Evolutionary conservation across 805 yeast species (phyloP), one percentile per base, ranked within the genome.

Genomic region (Candida pseudofarinosa): DNA sequence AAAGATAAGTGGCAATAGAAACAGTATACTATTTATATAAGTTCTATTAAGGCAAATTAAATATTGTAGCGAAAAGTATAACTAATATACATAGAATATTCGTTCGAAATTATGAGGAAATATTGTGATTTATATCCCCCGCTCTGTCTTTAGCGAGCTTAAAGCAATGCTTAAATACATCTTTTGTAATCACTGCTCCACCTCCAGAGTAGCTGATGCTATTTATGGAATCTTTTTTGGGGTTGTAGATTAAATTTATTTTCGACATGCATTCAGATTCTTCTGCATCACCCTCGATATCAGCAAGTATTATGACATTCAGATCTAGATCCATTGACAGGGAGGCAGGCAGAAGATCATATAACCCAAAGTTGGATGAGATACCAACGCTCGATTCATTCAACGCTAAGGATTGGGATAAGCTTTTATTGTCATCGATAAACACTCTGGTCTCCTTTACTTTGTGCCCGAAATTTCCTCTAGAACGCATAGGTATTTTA

Each of bases 211-310:
- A 56, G 17, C 71, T 73, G 10, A 81, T 61, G 19, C 73, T 66
- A 40, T 67, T 72, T 17, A 45, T 26, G 23, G 19, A 14, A 2
- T 15, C n/a, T 19, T 49, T 43, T 2, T 44, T 43, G 3, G 54
- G 53, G 37, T 52, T 55, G 3, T 59, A 52, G 13, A 81, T 69
- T 1, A 80, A 70, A 17, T 71, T 63, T 13, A 87, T 63, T 15
- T 79, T 73, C 35, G 85, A 78, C 35, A 62, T 63, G 2, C 83
- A 71, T 26, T 81, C 71, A 10, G 68, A 55, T 54, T 88, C 95
- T 60, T 88, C 97, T 4, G 89, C 84, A 46, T 85, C 91, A 12
- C 95, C 95, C 58, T 88, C 95, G 33, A 87, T 54, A 56, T 88
- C 97, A 1, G 86, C 81, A 37, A 88, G 59, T 13, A 87, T 53